These are phyloP conservation scores for Leonotis leonurus DNA, from an alignment of 257 asterid species.

Conservation along the genomic window DNA sequence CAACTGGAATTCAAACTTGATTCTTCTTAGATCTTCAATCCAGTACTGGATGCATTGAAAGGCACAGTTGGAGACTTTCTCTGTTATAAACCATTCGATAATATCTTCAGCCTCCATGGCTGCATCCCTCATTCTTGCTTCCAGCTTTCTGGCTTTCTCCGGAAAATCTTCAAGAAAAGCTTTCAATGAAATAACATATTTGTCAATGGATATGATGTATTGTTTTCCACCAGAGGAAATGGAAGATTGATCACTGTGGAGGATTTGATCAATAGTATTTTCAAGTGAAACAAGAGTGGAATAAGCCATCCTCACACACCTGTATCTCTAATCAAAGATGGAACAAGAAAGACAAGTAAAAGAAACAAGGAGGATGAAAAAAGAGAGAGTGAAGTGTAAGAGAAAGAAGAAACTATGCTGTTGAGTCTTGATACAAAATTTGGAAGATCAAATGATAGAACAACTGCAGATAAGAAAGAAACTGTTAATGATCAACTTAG, in stretches of 20 bases:
- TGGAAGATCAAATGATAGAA: too few species aligned
- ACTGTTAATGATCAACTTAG: too few species aligned
- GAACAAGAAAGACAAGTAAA: too few species aligned
- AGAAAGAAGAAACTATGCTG: too few species aligned
- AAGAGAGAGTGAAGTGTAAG: too few species aligned
- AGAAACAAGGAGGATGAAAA: too few species aligned
- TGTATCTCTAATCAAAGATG: too few species aligned
- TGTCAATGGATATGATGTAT: background rate
- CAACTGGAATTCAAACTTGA: background rate
- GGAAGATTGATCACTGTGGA: background rate
- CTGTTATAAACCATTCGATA: background rate
- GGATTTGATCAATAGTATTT: background rate
- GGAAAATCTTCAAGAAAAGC: background rate
- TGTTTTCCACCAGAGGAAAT: background rate
- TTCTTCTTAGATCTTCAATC: background rate
- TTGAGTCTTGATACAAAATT: too few species aligned
- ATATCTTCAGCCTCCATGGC: background rate
- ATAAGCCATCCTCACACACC: constrained; percentile 15
- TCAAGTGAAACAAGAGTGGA: constrained; percentile 3
- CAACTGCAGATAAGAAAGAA: too few species aligned
- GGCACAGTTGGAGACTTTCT: background rate
- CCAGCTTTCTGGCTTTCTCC: background rate
- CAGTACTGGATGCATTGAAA: background rate
- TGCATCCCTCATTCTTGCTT: background rate
- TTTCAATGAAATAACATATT: background rate